Evolutionary conservation across 352 stramenopile genomes (phyloP).

Genomic region (Peronospora destructor): DNA sequence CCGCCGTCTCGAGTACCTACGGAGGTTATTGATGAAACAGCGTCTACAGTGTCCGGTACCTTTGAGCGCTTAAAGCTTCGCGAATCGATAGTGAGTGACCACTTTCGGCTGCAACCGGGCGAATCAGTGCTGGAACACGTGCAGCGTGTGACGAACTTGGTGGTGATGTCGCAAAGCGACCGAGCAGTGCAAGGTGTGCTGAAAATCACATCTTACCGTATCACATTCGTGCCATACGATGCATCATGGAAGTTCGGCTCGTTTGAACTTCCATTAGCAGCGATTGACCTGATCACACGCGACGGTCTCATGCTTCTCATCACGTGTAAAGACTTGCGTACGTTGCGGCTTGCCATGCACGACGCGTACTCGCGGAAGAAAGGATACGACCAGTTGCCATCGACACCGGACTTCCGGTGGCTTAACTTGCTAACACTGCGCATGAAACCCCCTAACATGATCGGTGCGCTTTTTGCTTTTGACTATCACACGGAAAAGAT

Average conservation of each 20-base stretch:
- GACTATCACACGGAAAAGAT: conserved; percentile 69
- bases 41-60: conserved; percentile 29
- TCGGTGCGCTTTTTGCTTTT: conserved; percentile 71
- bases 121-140: conserved; percentile 75
- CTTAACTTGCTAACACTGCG: conserved; percentile 70
- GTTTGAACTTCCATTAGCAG: conserved; percentile 73
- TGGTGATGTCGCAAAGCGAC: conserved; percentile 79
- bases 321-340: conserved; percentile 74
- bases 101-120: conserved; percentile 49
- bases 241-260: conserved; percentile 79
- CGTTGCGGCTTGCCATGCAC: conserved; percentile 76
- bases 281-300: conserved; percentile 69
- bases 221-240: conserved; percentile 82
- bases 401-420: conserved; percentile 70
- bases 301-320: conserved; percentile 80
- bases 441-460: conserved; percentile 76
- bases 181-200: conserved; percentile 77
- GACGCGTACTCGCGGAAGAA: conserved; percentile 82
- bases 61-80: conserved; percentile 36
- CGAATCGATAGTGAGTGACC: conserved; percentile 60
- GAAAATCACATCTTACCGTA: conserved; percentile 79
- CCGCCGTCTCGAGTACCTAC: conserved; percentile 19
- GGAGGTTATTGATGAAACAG: conserved; percentile 28
- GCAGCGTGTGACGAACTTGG: conserved; percentile 79
- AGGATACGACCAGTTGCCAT: conserved; percentile 67